These are phyloP conservation scores for Mycena pura DNA, from an alignment of 768 basidiomycete species.

Conservation along the genomic window DNA sequence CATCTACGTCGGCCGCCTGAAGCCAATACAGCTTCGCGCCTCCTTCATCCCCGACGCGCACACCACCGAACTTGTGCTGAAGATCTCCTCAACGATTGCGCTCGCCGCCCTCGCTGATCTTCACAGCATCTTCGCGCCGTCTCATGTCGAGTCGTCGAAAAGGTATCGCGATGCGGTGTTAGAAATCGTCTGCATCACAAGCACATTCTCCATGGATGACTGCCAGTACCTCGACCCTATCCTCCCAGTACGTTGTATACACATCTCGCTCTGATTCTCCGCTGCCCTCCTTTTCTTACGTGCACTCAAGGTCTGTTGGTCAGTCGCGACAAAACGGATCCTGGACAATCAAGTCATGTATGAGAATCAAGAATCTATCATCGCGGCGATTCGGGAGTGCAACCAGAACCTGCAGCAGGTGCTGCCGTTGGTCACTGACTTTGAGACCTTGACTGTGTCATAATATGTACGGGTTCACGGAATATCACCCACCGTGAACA, in stretches of 20 bases:
- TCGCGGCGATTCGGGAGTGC: constrained; percentile 21
- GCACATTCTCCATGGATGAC: constrained; percentile 23
- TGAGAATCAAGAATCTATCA: constrained; percentile 26
- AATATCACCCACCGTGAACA: no score
- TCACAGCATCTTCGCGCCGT: constrained; percentile 23
- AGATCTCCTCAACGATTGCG: constrained; percentile 16
- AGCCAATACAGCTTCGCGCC: constrained; percentile 3
- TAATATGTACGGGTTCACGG: background rate
- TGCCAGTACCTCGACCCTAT: constrained; percentile 25
- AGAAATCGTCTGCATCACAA: constrained; percentile 25
- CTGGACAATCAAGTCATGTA: constrained; percentile 20
- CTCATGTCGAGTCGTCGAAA: constrained; percentile 19
- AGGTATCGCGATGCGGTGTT: constrained; percentile 20
- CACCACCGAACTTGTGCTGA: constrained; percentile 11
- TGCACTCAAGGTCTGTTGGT: constrained; percentile 17
- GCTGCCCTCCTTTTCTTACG: background rate
- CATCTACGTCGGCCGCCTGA: constrained; percentile 8
- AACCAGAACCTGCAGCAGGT: constrained; percentile 19
- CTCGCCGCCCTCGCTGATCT: constrained; percentile 22
- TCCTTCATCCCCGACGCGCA: constrained; percentile 24
- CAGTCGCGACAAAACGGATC: constrained; percentile 24
- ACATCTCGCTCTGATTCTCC: no score
- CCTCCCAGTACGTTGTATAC: constrained; percentile 17
- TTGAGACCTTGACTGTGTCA: constrained; percentile 7
- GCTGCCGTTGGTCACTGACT: constrained; percentile 14